phyloP scores from a whole-genome alignment of 176 grass and related monocot genomes.

The Zea luxurians region DNA sequence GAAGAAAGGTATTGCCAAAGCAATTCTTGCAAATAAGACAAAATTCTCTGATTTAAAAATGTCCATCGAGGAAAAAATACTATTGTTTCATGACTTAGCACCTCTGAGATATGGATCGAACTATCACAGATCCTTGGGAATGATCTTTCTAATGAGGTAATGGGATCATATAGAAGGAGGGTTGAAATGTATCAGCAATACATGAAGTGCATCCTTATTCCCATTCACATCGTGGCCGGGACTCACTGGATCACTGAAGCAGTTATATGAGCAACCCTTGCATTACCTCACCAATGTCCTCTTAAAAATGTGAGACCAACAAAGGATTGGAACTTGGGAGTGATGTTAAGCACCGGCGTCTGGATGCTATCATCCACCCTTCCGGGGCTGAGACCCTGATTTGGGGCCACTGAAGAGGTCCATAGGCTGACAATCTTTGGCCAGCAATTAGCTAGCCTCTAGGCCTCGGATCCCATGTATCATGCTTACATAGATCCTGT shows the following conservation, averaged over 20 bases:
- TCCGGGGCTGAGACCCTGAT: no score
- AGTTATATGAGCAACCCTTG: constrained; percentile 69
- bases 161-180: constrained; percentile 73
- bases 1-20: no score
- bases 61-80: background rate
- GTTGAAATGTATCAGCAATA: no score
- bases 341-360: no score
- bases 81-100: background rate
- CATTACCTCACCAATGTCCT: constrained; percentile 87
- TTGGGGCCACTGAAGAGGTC: constrained; percentile 77
- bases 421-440: constrained; percentile 62
- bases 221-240: constrained; percentile 77
- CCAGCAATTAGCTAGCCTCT: constrained; percentile 56
- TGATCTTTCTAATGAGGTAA: constrained; percentile 24
- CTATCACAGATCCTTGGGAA: background rate
- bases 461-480: constrained; percentile 65
- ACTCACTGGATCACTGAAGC: constrained; percentile 70
- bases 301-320: constrained; percentile 69
- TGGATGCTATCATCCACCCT: no score
- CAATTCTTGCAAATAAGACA: no score
- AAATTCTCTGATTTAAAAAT: background rate
- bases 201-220: no score
- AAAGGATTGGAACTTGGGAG: constrained; percentile 57
- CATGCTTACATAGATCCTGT: constrained; percentile 72
- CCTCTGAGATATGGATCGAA: background rate